Base-by-base conservation (phyloP, 1,284 basidiomycete genomes). In the Cryptococcus sp. region DNA sequence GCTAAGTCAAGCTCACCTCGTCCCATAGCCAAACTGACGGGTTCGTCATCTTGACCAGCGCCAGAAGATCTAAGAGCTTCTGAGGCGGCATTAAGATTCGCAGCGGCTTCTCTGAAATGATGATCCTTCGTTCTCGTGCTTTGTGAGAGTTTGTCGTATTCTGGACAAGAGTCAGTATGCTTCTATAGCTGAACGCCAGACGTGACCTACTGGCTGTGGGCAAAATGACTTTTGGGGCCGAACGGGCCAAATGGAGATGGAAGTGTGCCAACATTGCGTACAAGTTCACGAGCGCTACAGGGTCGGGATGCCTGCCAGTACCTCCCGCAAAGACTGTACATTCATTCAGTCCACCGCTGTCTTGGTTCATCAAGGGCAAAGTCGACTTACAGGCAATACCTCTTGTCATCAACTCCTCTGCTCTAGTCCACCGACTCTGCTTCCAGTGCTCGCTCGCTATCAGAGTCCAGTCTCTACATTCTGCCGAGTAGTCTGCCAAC, bases 211-310 rank as follows among this genome's bases (percentile, higher is more conserved):
- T 85, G 56, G 91, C 86, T 65, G 88, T 84, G 0, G 81, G 72
- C 0, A 94, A 75, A 25, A 89, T 80, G 5, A 88, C 70, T 70
- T 92, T 94, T 0, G 93, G 93, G 15, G 91, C 91, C 53, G 83
- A 83, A 29, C 89, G 83, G 1, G 91, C 88, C 63, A 85, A 82
- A 1, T 88, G 85, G 57, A 95, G 83, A 57, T 89, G 84, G 48
- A 94, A 84, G 75, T 92, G 93, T 1, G 91, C 91, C 22, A 91
- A 81, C 57, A 95, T 81, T 20, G 88, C 84, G 63, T 89, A 87
- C 52, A 93, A 82, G 8, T 89, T 87, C 25, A 77, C 66, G 26
- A 74, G 55, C 0, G 73, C 74, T 11, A 64, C 63, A 26, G 60
- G 58, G 58, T 78, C 22, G 82, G 83, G 52, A 85, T 64, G 64